These are phyloP conservation scores for Alternaria metachromatica DNA, from an alignment of 2,329 filamentous ascomycete genomes.

Conservation along the genomic window DNA sequence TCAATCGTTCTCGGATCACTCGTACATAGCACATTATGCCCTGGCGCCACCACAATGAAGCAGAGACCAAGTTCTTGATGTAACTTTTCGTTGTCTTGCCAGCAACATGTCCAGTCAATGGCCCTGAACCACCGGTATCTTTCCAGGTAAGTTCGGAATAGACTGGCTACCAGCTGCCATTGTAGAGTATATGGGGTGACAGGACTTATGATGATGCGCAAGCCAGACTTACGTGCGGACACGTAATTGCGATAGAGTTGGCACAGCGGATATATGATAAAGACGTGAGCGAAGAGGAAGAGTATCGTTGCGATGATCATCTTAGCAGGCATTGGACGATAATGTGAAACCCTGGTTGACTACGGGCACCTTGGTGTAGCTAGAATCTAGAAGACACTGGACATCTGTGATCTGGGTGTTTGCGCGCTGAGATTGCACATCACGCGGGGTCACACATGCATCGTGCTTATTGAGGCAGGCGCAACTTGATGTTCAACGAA, in stretches of 20 bases:
- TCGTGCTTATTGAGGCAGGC: background rate
- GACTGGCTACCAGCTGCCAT: conserved; percentile 14
- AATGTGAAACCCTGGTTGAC: background rate
- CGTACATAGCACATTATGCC: conserved; percentile 20
- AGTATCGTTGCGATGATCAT: conserved; percentile 9
- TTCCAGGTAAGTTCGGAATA: background rate
- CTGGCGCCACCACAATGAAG: conserved; percentile 25
- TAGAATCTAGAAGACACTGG: background rate
- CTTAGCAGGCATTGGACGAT: background rate
- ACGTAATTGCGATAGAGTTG: conserved; percentile 23
- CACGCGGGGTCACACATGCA: background rate
- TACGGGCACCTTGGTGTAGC: background rate
- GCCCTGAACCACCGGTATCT: conserved; percentile 22
- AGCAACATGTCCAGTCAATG: conserved; percentile 22
- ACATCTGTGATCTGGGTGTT: background rate
- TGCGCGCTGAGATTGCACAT: background rate
- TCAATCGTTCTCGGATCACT: conserved; percentile 23
- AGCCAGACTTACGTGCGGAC: conserved; percentile 16
- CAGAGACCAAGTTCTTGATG: conserved; percentile 21
- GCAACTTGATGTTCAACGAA: background rate
- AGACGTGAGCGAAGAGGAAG: background rate
- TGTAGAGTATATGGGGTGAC: conserved; percentile 20
- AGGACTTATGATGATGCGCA: conserved; percentile 23
- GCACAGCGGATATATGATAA: background rate
- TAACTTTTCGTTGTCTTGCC: conserved; percentile 18